Evolutionary conservation across 805 yeast genomes (phyloP).

Genomic region (Hanseniaspora meyeri): DNA sequence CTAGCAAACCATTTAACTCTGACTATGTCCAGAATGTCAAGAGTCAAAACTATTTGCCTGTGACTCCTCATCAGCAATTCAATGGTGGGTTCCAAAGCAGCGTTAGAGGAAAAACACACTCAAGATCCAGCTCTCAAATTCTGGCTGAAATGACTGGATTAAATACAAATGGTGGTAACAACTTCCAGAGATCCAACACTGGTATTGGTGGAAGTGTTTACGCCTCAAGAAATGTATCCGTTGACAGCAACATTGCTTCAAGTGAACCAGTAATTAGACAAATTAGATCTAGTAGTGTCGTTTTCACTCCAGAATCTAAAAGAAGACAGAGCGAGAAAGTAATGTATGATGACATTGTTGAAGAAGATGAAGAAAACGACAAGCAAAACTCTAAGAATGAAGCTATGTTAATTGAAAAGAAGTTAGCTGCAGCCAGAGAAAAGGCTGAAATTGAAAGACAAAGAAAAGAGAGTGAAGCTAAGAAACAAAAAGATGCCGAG

Average conservation of each 20-base stretch:
- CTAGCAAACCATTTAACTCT: constrained; percentile 2
- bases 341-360: constrained; percentile 18
- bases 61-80: constrained; percentile 11
- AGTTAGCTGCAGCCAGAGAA: constrained; percentile 20
- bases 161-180: neutral
- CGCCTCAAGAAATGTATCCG: constrained; percentile 9
- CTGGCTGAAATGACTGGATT: constrained; percentile 12
- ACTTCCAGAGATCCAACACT: neutral
- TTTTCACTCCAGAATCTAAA: constrained; percentile 11
- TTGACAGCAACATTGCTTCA: constrained; percentile 18
- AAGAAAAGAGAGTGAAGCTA: constrained; percentile 14
- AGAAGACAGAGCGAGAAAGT: constrained; percentile 10
- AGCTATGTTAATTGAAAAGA: constrained; percentile 17
- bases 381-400: constrained; percentile 14
- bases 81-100: neutral
- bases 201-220: constrained; percentile 7
- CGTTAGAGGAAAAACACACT: constrained; percentile 9
- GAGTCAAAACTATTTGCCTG: neutral
- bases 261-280: constrained; percentile 23
- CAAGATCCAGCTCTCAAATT: constrained; percentile 14
- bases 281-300: constrained; percentile 14
- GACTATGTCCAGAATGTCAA: neutral
- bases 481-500: constrained; percentile 18
- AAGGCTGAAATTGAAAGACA: constrained; percentile 18
- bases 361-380: constrained; percentile 25